Conservation (phyloP, 2,329 filamentous ascomycete genomes). For the Xylaria sp. region DNA sequence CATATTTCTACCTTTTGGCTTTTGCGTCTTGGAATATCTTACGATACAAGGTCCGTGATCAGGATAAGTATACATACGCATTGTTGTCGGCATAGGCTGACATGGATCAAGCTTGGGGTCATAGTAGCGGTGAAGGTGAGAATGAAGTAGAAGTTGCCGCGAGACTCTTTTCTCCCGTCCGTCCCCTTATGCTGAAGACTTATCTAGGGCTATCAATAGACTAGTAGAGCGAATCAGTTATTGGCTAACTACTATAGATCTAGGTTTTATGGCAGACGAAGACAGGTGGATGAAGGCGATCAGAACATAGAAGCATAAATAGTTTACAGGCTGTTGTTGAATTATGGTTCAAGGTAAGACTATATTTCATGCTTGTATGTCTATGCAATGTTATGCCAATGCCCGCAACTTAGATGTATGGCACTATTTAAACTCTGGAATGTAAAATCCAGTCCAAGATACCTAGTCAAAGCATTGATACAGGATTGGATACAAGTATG, state of each 20-base stretch:
- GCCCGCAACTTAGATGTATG: neutral
- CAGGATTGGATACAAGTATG: neutral
- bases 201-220: too few relatives aligned
- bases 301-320: neutral
- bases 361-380: conserved; percentile 5
- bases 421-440: neutral
- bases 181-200: neutral
- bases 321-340: neutral
- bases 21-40: neutral
- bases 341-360: neutral
- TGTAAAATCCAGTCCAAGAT: neutral
- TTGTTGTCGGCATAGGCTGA: neutral
- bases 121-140: neutral
- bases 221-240: neutral
- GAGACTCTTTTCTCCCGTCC: neutral
- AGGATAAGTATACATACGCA: neutral
- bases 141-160: neutral
- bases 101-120: neutral
- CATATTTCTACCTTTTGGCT: conserved; percentile 6
- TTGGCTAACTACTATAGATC: neutral
- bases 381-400: neutral
- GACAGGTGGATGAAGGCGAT: neutral
- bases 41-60: neutral
- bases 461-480: neutral
- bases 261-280: neutral